Evolutionary conservation across 805 yeast genomes (phyloP), one percentile per base, ranked within the genome.

Genomic region (Barnettozyma salicaria): DNA sequence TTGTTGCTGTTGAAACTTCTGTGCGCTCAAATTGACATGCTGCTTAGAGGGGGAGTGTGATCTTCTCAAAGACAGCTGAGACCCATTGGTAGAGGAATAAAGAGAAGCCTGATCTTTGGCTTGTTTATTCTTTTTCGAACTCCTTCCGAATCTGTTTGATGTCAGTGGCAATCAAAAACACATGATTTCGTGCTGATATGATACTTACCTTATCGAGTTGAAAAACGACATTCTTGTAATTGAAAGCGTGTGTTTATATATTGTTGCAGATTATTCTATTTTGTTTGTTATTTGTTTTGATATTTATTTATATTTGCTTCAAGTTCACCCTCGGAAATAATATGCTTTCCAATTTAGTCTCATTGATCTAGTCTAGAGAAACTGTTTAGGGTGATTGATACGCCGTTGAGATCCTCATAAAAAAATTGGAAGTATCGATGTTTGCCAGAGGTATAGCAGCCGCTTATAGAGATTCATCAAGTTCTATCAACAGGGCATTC

Each of bases 141-240:
- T 63, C 51, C 82, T 68, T n/a, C 82, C 80, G 45, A 78, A 74
- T 8, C 82, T 38, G 24, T 1, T 79, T 19, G 21, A 77, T 71
- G 40, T 41, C 33, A 29, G 22, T 41, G 17, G 5, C n/a, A 11
- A 29, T 19, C 17, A 6, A 11, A 10, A 11, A n/a, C 8, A 6
- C 13, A 10, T 23, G 17, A 6, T 22, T n/a, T 14, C 19, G 6
- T 12, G 18, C 7, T 7, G 12, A 10, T 10, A 13, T 12, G 8
- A 28, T 1, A 39, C 50, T 7, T 30, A 48, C 51, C 49, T 40
- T 24, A 65, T 59, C 6, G 67, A 59, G 41, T 53, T 63, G 39
- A 66, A 58, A 37, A 65, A 65, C 7, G 70, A 64, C 68, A 63
- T 64, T n/a, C 16, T 27, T 20, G n/a, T n/a, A n/a, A n/a, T n/a